Percentiles rank a stretch among this genome's conserved stretches.
These are phyloP conservation scores for Fusarium poae DNA, from an alignment of 2,329 filamentous ascomycete species.

Conservation along the genomic window DNA sequence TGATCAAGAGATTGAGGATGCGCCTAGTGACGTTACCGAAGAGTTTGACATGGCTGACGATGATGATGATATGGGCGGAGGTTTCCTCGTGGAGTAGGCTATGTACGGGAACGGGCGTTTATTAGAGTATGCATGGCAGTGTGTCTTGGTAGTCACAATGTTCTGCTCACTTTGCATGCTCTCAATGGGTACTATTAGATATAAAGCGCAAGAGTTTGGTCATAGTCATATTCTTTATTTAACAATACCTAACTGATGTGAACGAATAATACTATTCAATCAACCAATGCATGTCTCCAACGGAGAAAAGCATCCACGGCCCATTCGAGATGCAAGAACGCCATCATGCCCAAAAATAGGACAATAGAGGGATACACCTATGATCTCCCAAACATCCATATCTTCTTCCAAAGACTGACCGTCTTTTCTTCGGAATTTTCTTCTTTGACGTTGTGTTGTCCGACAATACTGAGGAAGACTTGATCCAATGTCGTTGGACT, in stretches of 20 bases:
- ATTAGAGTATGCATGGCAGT: background rate
- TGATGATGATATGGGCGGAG: conserved; percentile 61
- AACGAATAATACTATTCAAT: background rate
- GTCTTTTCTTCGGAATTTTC: conserved; percentile 68
- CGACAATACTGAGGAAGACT: conserved; percentile 89
- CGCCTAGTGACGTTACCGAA: conserved; percentile 58
- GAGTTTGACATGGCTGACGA: conserved; percentile 60
- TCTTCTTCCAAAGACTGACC: conserved; percentile 42
- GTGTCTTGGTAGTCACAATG: background rate
- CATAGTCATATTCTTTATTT: background rate
- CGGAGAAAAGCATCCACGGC: background rate
- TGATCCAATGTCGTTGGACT: conserved; percentile 90
- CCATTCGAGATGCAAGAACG: background rate
- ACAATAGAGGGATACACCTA: conserved; percentile 13
- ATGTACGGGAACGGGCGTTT: background rate
- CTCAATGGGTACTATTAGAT: background rate
- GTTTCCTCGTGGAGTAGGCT: conserved; percentile 58
- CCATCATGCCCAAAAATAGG: background rate
- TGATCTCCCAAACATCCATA: conserved; percentile 45
- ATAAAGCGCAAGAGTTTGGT: background rate
- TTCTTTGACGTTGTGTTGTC: conserved; percentile 81
- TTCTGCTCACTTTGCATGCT: background rate
- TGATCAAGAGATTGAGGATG: conserved; percentile 54
- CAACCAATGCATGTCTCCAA: background rate
- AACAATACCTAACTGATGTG: background rate